Evolutionary conservation across 108 stramenopile genomes (phyloP).

Genomic region (Schizochytrium sp.): DNA sequence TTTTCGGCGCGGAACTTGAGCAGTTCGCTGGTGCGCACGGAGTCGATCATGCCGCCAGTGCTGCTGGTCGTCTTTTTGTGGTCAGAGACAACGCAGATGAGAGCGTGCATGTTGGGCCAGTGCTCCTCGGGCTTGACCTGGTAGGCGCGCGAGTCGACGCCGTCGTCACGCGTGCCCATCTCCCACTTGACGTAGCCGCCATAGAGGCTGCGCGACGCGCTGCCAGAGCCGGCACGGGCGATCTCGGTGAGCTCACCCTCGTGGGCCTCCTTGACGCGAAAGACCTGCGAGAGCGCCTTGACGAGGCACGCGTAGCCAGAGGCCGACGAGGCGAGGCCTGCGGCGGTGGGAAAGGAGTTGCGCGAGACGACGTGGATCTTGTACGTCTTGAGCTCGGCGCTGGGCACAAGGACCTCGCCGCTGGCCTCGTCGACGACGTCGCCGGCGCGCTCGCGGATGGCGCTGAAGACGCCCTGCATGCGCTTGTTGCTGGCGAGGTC

Average conservation of each 20-base stretch:
- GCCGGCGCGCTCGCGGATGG: conserved; percentile 35
- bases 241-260: conserved; percentile 63
- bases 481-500: conserved; percentile 38
- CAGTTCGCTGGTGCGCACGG: conserved; percentile 70
- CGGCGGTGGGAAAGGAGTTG: conserved; percentile 96
- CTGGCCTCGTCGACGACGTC: conserved; percentile 37
- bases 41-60: conserved; percentile 85
- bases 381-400: conserved; percentile 59
- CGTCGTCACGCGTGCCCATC: conserved; percentile 60
- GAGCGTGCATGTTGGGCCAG: conserved; percentile 88
- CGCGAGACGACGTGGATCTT: conserved; percentile 69
- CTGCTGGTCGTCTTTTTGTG: conserved; percentile 88
- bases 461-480: conserved; percentile 32
- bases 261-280: conserved; percentile 49
- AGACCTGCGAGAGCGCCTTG: conserved; percentile 65
- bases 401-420: conserved; percentile 51
- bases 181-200: conserved; percentile 97
- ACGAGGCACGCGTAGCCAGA: conserved; percentile 77
- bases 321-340: conserved; percentile 77
- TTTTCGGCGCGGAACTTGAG: conserved; percentile 64
- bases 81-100: conserved; percentile 83
- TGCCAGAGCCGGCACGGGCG: conserved; percentile 85
- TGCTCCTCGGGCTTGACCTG: conserved; percentile 77
- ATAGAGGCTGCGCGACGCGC: conserved; percentile 82
- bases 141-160: conserved; percentile 75